These are phyloP conservation scores for Lichtheimia ornata DNA, from an alignment of 371 early-diverging fungal genomes.

Conservation along the genomic window DNA sequence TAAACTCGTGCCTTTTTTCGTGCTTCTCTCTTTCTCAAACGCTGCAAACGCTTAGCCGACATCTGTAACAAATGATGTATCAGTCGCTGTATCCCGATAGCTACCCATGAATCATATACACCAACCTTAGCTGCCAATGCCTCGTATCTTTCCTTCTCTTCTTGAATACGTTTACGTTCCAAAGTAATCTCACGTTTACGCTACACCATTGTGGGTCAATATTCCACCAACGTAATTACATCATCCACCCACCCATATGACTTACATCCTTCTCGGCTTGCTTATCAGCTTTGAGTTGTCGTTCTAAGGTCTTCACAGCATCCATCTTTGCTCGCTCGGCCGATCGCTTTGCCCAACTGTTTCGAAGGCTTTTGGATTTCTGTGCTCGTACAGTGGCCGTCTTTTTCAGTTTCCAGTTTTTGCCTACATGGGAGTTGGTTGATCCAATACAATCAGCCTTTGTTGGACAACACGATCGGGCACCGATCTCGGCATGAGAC, in stretches of 20 bases:
- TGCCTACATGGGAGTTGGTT: constrained; percentile 33
- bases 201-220: constrained; percentile 23
- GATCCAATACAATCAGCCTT: too few species aligned
- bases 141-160: constrained; percentile 64
- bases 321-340: constrained; percentile 42
- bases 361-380: constrained; percentile 54
- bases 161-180: constrained; percentile 62
- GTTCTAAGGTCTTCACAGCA: constrained; percentile 47
- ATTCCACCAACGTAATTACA: neutral
- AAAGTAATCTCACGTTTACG: constrained; percentile 59
- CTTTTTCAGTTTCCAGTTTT: constrained; percentile 58
- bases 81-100: neutral
- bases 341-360: constrained; percentile 54
- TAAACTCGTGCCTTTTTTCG: constrained; percentile 39
- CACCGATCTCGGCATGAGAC: neutral
- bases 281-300: constrained; percentile 58
- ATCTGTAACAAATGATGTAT: constrained; percentile 22
- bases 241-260: neutral
- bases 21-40: constrained; percentile 50
- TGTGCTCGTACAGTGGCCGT: constrained; percentile 56
- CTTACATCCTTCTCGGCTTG: constrained; percentile 57
- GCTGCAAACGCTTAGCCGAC: constrained; percentile 52
- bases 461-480: too few species aligned
- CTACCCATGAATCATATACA: too few species aligned
- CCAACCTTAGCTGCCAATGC: constrained; percentile 52